Percentiles rank a stretch among this genome's conserved stretches.
These are phyloP conservation scores for Rhizopogon salebrosus DNA, from an alignment of 768 basidiomycete genomes.

Conservation along the genomic window DNA sequence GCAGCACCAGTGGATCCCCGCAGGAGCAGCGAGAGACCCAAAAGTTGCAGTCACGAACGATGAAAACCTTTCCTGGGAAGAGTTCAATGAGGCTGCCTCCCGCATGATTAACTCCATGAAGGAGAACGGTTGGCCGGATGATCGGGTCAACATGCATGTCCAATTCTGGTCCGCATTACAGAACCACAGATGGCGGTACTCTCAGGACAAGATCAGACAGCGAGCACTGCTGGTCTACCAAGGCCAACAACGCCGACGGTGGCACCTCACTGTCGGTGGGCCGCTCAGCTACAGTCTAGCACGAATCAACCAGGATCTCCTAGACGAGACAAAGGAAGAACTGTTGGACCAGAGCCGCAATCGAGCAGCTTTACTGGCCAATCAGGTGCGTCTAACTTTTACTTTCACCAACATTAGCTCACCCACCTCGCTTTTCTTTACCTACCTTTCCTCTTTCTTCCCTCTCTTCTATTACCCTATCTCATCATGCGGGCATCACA, in stretches of 20 bases:
- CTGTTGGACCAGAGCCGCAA: neutral
- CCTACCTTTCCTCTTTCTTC: too few relatives aligned
- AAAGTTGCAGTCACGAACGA: neutral
- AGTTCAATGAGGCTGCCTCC: neutral
- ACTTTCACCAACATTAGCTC: too few relatives aligned
- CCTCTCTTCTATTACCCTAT: too few relatives aligned
- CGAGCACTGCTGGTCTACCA: constrained; percentile 7
- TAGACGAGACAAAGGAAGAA: neutral
- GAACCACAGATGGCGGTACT: neutral
- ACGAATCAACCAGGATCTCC: neutral
- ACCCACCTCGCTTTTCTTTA: too few relatives aligned
- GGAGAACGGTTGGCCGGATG: neutral
- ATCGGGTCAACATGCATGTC: neutral
- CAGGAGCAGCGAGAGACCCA: neutral
- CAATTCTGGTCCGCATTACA: neutral
- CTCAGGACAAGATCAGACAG: constrained; percentile 2
- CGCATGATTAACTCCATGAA: neutral
- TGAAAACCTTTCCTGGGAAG: constrained; percentile 5
- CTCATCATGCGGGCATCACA: too few relatives aligned
- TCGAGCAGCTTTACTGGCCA: too few relatives aligned
- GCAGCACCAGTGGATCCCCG: neutral
- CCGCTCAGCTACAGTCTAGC: neutral
- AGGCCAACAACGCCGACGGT: constrained; percentile 1
- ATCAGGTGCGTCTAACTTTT: too few relatives aligned
- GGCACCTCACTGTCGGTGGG: neutral